A percentile compares a stretch with the other conserved stretches of the same genome.
Conservation (phyloP, 495 filamentous ascomycete genomes). For the Symbiotaphrina buchneri region DNA sequence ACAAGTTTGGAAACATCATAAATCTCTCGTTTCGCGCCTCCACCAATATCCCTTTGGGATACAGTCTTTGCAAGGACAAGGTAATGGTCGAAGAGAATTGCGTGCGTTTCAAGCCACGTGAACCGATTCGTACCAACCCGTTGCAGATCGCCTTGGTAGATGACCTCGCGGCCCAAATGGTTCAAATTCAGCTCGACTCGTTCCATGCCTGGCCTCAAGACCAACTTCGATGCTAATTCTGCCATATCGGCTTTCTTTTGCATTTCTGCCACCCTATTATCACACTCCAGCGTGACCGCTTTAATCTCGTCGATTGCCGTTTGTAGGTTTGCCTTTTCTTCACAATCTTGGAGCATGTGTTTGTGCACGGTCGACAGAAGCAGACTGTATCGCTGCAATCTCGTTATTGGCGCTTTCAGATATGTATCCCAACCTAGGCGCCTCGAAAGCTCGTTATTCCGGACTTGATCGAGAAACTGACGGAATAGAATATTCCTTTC, state of each 20-base stretch:
- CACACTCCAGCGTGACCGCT: conserved; percentile 75
- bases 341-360: conserved; percentile 59
- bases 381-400: conserved; percentile 77
- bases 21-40: conserved; percentile 50
- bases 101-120: conserved; percentile 77
- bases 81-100: conserved; percentile 90
- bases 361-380: conserved; percentile 66
- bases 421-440: conserved; percentile 87
- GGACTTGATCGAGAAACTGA: conserved; percentile 59
- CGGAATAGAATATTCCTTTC: conserved; percentile 71
- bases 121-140: conserved; percentile 71
- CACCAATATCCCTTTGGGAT: conserved; percentile 34
- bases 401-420: conserved; percentile 78
- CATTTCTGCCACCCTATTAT: conserved; percentile 87
- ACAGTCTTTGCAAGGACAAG: conserved; percentile 77
- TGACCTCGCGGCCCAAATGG: conserved; percentile 73
- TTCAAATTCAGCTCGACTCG: conserved; percentile 75
- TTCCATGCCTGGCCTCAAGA: conserved; percentile 69
- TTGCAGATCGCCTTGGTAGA: conserved; percentile 78
- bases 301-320: conserved; percentile 92
- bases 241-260: conserved; percentile 72
- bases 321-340: conserved; percentile 73
- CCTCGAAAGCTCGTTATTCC: conserved; percentile 59
- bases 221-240: conserved; percentile 64
- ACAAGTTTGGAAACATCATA: conserved; percentile 90